A percentile compares a stretch with the other conserved stretches of the same genome.
phyloP scores from a whole-genome alignment of 768 basidiomycete species.

The Mycena chlorophos region DNA sequence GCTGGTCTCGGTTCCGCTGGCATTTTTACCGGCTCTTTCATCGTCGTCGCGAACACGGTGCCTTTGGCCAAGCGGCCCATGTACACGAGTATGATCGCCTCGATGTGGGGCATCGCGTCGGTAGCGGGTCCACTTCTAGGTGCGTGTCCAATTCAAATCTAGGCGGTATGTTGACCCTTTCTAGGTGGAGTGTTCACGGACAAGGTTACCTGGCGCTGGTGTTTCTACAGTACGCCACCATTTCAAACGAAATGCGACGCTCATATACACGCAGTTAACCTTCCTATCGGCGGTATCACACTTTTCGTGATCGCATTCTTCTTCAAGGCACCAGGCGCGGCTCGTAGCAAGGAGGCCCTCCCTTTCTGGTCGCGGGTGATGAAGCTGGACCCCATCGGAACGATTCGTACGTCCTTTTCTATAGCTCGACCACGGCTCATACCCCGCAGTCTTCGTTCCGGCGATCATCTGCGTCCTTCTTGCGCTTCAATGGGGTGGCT shows the following conservation, averaged over 20 bases:
- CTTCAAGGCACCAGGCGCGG: neutral
- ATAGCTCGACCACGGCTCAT: too few relatives aligned
- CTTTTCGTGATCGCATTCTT: slow-evolving; percentile 2
- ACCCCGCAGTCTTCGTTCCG: neutral
- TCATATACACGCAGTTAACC: neutral
- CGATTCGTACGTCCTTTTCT: too few relatives aligned
- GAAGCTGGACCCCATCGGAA: slow-evolving; percentile 34
- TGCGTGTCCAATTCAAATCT: neutral
- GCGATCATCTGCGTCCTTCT: neutral
- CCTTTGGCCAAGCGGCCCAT: slow-evolving; percentile 4
- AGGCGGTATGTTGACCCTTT: neutral
- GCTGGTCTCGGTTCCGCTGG: slow-evolving; percentile 12
- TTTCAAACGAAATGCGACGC: neutral
- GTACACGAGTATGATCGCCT: slow-evolving; percentile 5
- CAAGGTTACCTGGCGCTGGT: slow-evolving; percentile 31
- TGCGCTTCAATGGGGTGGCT: neutral
- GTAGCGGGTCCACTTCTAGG: slow-evolving; percentile 9
- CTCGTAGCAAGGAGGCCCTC: slow-evolving; percentile 6
- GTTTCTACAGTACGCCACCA: slow-evolving; percentile 30
- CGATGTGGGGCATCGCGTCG: slow-evolving; percentile 5
- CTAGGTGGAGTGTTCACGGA: slow-evolving; percentile 4
- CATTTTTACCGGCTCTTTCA: too few relatives aligned
- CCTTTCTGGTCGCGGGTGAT: slow-evolving; percentile 33
- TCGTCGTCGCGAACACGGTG: slow-evolving; percentile 14
- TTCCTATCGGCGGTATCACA: neutral